These are phyloP conservation scores for Orbilia brochopaga DNA, from an alignment of 2,329 filamentous ascomycete species.

Conservation along the genomic window DNA sequence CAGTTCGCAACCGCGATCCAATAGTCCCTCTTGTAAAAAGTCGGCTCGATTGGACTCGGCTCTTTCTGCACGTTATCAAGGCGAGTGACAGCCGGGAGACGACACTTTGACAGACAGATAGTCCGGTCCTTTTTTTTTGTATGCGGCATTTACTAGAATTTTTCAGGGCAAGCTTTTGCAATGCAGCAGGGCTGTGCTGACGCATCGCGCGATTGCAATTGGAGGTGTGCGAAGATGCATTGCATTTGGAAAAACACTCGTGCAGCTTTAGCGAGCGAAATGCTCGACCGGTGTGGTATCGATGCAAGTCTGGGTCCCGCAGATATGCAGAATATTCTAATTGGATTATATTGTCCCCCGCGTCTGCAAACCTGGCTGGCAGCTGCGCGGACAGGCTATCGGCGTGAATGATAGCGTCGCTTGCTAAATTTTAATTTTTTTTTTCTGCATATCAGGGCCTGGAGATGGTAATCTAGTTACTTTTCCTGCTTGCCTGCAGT, in stretches of 20 bases:
- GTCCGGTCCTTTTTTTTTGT: conserved; percentile 15
- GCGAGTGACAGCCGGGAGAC: neutral
- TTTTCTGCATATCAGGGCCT: conserved; percentile 6
- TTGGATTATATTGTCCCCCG: neutral
- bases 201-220: conserved; percentile 24
- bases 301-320: neutral
- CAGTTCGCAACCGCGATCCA: neutral
- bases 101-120: neutral
- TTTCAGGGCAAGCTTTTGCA: conserved; percentile 23
- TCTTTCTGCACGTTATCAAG: conserved; percentile 4
- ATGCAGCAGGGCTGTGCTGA: conserved; percentile 48
- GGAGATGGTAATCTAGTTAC: neutral
- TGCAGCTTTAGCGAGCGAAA: conserved; percentile 8
- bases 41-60: too few species aligned
- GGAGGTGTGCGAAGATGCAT: conserved; percentile 24
- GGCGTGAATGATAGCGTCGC: conserved; percentile 24
- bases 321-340: conserved; percentile 1
- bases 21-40: neutral
- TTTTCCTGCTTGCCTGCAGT: neutral
- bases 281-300: neutral
- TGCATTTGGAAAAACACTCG: conserved; percentile 21
- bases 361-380: conserved; percentile 1
- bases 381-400: conserved; percentile 21
- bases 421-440: conserved; percentile 27
- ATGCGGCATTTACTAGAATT: conserved; percentile 46